Evolutionary conservation across 345 rosid species (phyloP).

Genomic region (Tarenaya hassleriana): DNA sequence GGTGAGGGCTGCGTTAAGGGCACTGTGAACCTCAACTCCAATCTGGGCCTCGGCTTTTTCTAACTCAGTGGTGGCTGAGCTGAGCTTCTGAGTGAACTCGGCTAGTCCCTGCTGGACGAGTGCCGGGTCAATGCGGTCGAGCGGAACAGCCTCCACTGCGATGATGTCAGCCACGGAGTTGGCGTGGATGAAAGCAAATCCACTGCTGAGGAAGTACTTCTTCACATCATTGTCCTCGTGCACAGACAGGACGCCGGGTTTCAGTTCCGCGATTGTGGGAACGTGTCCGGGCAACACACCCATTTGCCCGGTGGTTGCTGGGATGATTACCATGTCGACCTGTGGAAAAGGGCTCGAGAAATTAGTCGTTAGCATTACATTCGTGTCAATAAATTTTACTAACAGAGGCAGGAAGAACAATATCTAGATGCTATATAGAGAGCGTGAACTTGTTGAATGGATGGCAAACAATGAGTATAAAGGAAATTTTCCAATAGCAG

Average conservation of each 20-base stretch:
- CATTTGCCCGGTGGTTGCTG: slow-evolving; percentile 91
- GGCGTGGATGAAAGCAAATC: slow-evolving; percentile 73
- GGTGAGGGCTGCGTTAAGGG: slow-evolving; percentile 51
- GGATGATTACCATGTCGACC: slow-evolving; percentile 96
- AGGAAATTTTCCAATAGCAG: too few species aligned
- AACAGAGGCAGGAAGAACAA: too few species aligned
- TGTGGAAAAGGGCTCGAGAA: slow-evolving; percentile 24
- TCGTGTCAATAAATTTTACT: too few species aligned
- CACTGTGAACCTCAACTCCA: slow-evolving; percentile 74
- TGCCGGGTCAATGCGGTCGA: slow-evolving; percentile 58
- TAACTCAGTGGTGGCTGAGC: slow-evolving; percentile 64
- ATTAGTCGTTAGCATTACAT: too few species aligned
- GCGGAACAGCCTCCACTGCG: slow-evolving; percentile 70
- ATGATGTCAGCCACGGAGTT: slow-evolving; percentile 75
- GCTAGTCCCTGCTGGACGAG: slow-evolving; percentile 83
- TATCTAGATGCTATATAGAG: slow-evolving; percentile 18
- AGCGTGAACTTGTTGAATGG: background rate
- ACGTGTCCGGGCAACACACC: slow-evolving; percentile 91
- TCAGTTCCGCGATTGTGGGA: slow-evolving; percentile 77
- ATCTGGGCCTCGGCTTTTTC: slow-evolving; percentile 92
- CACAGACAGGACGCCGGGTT: slow-evolving; percentile 82
- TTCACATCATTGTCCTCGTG: slow-evolving; percentile 68
- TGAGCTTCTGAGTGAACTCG: slow-evolving; percentile 65
- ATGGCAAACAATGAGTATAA: too few species aligned
- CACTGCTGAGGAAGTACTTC: slow-evolving; percentile 85